A percentile compares a stretch with the other conserved stretches of the same genome.
phyloP scores from a whole-genome alignment of 2,329 filamentous ascomycete genomes.

The Fusarium sp. region DNA sequence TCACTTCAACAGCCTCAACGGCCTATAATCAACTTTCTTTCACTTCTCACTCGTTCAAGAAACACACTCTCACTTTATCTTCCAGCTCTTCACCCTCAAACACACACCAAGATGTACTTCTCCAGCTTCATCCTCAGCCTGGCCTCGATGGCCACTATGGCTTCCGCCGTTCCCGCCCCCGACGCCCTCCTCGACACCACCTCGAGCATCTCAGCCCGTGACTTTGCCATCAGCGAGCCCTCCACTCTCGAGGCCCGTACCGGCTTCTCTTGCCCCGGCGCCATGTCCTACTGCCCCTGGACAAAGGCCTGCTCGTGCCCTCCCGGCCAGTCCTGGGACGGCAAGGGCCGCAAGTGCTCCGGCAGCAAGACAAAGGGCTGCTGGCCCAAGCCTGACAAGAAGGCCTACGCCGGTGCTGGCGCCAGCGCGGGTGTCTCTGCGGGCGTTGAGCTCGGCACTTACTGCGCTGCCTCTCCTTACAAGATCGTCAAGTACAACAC shows the following conservation, averaged over 20 bases:
- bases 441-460: conserved; percentile 46
- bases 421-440: conserved; percentile 42
- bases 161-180: conserved; percentile 38
- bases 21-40: conserved; percentile 15
- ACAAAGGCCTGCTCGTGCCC: conserved; percentile 57
- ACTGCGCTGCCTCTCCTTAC: conserved; percentile 51
- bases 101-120: conserved; percentile 47
- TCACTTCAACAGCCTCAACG: conserved; percentile 26
- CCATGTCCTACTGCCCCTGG: conserved; percentile 54
- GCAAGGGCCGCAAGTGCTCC: conserved; percentile 41
- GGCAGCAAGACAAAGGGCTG: conserved; percentile 46
- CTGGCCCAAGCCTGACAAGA: conserved; percentile 50
- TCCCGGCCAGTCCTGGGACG: conserved; percentile 55
- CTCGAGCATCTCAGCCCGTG: conserved; percentile 26
- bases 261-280: conserved; percentile 49
- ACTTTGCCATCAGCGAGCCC: conserved; percentile 32
- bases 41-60: conserved; percentile 5
- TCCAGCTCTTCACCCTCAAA: conserved; percentile 4
- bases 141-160: conserved; percentile 45
- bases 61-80: conserved; percentile 4
- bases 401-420: conserved; percentile 35
- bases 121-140: conserved; percentile 42
- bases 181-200: conserved; percentile 49
- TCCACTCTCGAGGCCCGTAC: conserved; percentile 38
- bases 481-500: conserved; percentile 51